Evolutionary conservation across 2,329 filamentous ascomycete genomes (phyloP).

Genomic region (Polychaeton citri): DNA sequence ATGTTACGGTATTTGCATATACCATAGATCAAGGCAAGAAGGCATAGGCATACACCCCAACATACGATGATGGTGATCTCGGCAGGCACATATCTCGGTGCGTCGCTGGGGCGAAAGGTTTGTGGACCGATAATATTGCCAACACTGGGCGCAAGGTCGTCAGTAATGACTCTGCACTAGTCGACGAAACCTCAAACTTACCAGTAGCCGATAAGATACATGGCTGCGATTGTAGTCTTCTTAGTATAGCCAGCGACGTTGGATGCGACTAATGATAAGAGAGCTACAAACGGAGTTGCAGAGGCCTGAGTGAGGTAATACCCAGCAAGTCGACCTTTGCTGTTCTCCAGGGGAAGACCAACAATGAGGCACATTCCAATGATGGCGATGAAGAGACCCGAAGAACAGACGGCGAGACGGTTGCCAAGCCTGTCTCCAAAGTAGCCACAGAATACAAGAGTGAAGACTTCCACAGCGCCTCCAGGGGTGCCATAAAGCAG

Average conservation of each 20-base stretch:
- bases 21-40: slow-evolving; percentile 48
- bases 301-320: slow-evolving; percentile 53
- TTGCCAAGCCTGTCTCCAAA: slow-evolving; percentile 44
- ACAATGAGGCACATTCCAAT: slow-evolving; percentile 53
- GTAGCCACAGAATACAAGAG: slow-evolving; percentile 42
- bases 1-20: slow-evolving; percentile 48
- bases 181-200: too few relatives aligned
- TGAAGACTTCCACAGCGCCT: slow-evolving; percentile 50
- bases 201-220: slow-evolving; percentile 40
- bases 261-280: slow-evolving; percentile 49
- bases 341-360: slow-evolving; percentile 44
- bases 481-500: slow-evolving; percentile 53
- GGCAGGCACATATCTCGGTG: slow-evolving; percentile 47
- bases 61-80: slow-evolving; percentile 52
- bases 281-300: slow-evolving; percentile 49
- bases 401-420: slow-evolving; percentile 42
- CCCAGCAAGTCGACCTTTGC: slow-evolving; percentile 47
- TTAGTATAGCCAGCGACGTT: slow-evolving; percentile 49
- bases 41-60: slow-evolving; percentile 38
- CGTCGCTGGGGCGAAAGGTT: slow-evolving; percentile 42
- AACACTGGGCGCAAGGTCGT: slow-evolving; percentile 11
- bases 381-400: slow-evolving; percentile 40
- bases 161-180: not conserved
- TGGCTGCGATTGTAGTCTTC: slow-evolving; percentile 44
- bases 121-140: slow-evolving; percentile 47